phyloP scores from a whole-genome alignment of 169 alveolate species.

The Eimeria maxima region DNA sequence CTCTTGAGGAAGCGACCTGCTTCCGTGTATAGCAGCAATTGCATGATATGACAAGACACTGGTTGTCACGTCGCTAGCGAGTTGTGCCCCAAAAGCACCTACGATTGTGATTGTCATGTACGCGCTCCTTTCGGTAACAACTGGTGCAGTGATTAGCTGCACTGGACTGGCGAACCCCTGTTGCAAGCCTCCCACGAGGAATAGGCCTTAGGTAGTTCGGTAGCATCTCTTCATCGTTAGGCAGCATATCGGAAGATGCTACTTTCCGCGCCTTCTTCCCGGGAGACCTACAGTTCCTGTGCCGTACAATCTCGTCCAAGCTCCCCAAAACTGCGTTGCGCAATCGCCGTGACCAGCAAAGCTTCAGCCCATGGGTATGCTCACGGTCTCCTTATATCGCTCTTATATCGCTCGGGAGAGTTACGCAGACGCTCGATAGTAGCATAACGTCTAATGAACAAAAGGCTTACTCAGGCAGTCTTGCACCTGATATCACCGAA shows the following conservation, averaged over 20 bases:
- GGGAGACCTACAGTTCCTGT: background rate
- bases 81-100: no score
- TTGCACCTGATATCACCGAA: background rate
- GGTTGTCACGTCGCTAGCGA: no score
- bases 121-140: no score
- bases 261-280: background rate
- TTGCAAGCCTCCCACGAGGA: background rate
- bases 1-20: no score
- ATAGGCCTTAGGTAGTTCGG: background rate
- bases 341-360: background rate
- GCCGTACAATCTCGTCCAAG: background rate
- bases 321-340: background rate
- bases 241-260: background rate
- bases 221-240: background rate
- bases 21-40: no score
- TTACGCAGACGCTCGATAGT: background rate
- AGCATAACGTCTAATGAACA: background rate
- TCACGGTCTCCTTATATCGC: no score
- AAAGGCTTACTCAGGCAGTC: background rate
- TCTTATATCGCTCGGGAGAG: background rate
- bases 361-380: no score
- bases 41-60: no score
- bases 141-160: background rate
- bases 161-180: background rate
- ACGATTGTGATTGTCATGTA: no score